Evolutionary conservation across 192 early-diverging fungal genomes (phyloP).

Genomic region (Coemansia sp.): DNA sequence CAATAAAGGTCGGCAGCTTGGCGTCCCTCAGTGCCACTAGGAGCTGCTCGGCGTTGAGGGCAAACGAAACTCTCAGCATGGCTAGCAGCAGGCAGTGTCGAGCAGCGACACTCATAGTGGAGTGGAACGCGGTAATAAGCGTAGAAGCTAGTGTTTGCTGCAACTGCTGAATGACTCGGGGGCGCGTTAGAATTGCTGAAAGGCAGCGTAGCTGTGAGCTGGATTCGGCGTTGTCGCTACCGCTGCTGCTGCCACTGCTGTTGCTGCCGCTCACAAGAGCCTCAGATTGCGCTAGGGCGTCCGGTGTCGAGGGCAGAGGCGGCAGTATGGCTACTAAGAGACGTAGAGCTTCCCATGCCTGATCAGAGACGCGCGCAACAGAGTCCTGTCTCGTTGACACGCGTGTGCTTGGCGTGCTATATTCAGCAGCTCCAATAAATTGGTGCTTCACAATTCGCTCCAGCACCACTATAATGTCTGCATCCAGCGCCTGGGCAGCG

Average conservation of each 20-base stretch:
- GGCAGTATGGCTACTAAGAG: constrained; percentile 32
- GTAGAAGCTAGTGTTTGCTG: constrained; percentile 65
- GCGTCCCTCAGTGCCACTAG: constrained; percentile 52
- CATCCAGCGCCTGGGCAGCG: constrained; percentile 25
- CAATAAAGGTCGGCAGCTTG: constrained; percentile 25
- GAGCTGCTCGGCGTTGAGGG: constrained; percentile 53
- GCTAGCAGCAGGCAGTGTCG: constrained; percentile 70
- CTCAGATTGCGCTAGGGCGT: constrained; percentile 1
- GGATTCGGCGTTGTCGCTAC: background rate
- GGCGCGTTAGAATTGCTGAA: constrained; percentile 10
- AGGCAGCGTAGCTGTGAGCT: constrained; percentile 5
- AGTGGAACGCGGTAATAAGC: constrained; percentile 71
- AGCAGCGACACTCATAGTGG: constrained; percentile 66
- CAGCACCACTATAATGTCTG: constrained; percentile 16
- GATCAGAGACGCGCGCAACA: constrained; percentile 22
- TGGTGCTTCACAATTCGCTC: constrained; percentile 18
- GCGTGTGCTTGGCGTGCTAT: background rate
- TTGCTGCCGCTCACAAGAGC: background rate
- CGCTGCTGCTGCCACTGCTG: background rate
- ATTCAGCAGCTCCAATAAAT: background rate
- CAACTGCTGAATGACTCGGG: constrained; percentile 25
- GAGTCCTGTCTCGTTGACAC: background rate
- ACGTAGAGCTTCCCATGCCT: constrained; percentile 34
- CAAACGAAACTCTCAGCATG: constrained; percentile 62
- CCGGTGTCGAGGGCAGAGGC: constrained; percentile 17